Evolutionary conservation across 495 filamentous ascomycete species (phyloP).

Genomic region (Lasiosphaeris hirsuta): DNA sequence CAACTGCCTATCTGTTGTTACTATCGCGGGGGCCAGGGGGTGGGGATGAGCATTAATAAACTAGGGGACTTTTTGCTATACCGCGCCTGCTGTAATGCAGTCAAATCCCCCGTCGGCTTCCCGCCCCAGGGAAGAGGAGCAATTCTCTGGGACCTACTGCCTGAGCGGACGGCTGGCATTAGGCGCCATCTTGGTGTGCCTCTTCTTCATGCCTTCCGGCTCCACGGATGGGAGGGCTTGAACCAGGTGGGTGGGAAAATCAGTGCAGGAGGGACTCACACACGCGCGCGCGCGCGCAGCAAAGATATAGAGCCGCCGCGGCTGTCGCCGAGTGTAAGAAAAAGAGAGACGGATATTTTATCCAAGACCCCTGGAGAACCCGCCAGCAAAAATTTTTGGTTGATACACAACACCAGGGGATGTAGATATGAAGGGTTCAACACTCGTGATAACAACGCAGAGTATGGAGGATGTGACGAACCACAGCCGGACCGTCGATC

Average conservation of each 20-base stretch:
- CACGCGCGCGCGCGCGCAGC: background rate
- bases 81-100: too few relatives aligned
- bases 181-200: slow-evolving; percentile 15
- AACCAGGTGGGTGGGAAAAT: slow-evolving; percentile 17
- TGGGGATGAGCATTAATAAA: too few relatives aligned
- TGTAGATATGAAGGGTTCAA: too few relatives aligned
- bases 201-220: slow-evolving; percentile 8
- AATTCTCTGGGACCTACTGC: background rate
- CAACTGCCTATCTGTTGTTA: too few relatives aligned
- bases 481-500: background rate
- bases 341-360: background rate
- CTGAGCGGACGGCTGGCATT: slow-evolving; percentile 9
- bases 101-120: background rate
- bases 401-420: background rate
- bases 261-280: background rate
- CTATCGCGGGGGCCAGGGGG: too few relatives aligned
- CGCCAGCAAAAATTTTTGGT: background rate
- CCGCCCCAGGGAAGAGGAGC: background rate
- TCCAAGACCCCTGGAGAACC: background rate
- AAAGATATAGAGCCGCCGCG: background rate
- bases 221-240: slow-evolving; percentile 5
- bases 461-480: too few relatives aligned
- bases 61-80: too few relatives aligned
- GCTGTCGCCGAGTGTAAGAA: background rate
- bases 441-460: too few relatives aligned